Base-by-base conservation (phyloP, 495 filamentous ascomycete genomes). In the Penicillium atrosanguineum region DNA sequence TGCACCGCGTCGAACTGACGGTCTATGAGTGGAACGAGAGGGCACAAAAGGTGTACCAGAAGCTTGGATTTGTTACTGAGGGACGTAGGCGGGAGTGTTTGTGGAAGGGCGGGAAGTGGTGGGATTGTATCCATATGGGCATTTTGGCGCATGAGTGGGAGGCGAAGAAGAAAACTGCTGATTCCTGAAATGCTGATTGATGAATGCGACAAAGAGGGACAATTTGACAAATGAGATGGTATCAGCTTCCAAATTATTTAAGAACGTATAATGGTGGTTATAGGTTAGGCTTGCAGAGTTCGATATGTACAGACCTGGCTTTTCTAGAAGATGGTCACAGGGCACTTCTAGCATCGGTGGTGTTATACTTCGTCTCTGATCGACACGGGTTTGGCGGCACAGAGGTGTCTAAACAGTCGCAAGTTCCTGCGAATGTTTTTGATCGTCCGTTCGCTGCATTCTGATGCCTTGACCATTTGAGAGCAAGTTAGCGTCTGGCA, bases 261-360 rank as follows among this genome's bases (percentile, higher is more conserved):
- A n/a, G n/a, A n/a, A n/a, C n/a, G n/a, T n/a, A n/a, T n/a, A n/a
- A n/a, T n/a, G n/a, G n/a, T n/a, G n/a, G n/a, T n/a, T n/a, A n/a
- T n/a, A n/a, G n/a, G n/a, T n/a, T n/a, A n/a, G n/a, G n/a, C n/a
- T n/a, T n/a, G n/a, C n/a, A n/a, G n/a, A n/a, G n/a, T n/a, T n/a
- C n/a, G n/a, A n/a, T n/a, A n/a, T n/a, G 34, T 55, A 64, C 39
- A 64, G 53, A 47, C 50, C 46, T 38, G 64, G 66, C 44, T 68
- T 68, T 54, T 64, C 63, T 12, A 65, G 55, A 28, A 69, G 45
- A 48, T 67, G 47, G 49, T 64, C 59, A 50, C 52, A 56, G 19
- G 63, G 59, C 9, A 45, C 56, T 25, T 61, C 29, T 28, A 59
- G 47, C 43, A 70, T 70, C 25, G 45, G 38, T 20, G 54, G 56